Base-by-base conservation (phyloP, 2,329 filamentous ascomycete species). In the Fusarium dimerum region DNA sequence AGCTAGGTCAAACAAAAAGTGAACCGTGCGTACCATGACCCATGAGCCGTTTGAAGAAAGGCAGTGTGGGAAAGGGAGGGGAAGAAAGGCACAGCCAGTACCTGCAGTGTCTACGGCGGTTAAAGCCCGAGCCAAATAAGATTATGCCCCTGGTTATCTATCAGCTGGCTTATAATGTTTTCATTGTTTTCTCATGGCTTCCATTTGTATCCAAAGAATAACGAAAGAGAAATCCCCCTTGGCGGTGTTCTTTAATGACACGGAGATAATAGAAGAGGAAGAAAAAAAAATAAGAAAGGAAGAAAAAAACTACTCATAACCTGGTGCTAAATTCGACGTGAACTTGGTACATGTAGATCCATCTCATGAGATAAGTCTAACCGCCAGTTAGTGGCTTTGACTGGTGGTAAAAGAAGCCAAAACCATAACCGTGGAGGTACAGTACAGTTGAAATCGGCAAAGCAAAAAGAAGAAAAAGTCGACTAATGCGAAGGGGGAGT, bases 101-200 rank as follows among this genome's bases (percentile, higher is more conserved):
- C 56, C 59, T 51, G 42, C 30, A 47, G 49, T 52, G 36, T 30
- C 39, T 34, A 32, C 32, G 46, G 32, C 50, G 43, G 43, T 47
- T 50, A 47, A 40, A 44, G 53, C 47, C 47, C 55, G 45, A 64
- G 53, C 51, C 43, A 54, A 55, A 36, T 12, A 36, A 36, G 32
- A 52, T 65, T 51, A 58, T 58, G 58, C 58, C 50, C 43, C 48
- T 50, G 52, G 52, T 49, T 47, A 43, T 48, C 11, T 36, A 15
- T 42, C 48, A 45, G 51, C 60, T 58, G 52, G 51, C 42, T 55
- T 38, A 44, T 34, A 53, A 52, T 42, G 43, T 34, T 43, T 44
- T 54, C 47, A 46, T 47, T 46, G 47, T 45, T 34, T 40, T 32
- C 38, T 45, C 20, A 26, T 26, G 20, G 7, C 20, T 26, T 26